A percentile compares a stretch with the other conserved stretches of the same genome.
phyloP scores from a whole-genome alignment of 441 rosid species.

The Corymbia citriodora region DNA sequence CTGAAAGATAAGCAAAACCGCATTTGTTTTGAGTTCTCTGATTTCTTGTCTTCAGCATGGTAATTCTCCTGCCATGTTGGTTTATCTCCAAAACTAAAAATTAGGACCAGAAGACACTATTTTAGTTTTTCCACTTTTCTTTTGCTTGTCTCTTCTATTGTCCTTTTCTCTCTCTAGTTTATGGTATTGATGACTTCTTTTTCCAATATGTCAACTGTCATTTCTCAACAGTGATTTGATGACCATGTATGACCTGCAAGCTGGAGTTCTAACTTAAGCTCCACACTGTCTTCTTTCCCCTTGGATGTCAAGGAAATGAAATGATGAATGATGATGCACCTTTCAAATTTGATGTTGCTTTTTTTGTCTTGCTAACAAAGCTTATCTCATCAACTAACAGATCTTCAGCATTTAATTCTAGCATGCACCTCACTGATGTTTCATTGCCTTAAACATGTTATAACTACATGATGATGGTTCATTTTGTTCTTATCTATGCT shows the following conservation, averaged over 20 bases:
- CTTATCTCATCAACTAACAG: background rate
- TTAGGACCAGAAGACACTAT: background rate
- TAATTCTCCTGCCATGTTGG: background rate
- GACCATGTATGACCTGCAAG: background rate
- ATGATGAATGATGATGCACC: background rate
- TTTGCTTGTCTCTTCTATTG: background rate
- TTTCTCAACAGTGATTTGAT: background rate
- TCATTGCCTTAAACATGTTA: background rate
- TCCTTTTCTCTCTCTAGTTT: background rate
- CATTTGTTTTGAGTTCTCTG: background rate
- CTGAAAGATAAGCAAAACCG: background rate
- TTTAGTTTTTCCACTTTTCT: background rate
- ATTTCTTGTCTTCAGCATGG: background rate
- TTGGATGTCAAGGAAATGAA: background rate
- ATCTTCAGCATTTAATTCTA: background rate
- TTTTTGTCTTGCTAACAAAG: background rate
- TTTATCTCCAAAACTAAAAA: background rate
- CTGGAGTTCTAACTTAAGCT: background rate
- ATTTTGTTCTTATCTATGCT: background rate
- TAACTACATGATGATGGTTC: background rate
- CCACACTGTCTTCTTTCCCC: background rate
- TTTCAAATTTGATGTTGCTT: background rate
- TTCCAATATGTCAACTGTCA: background rate
- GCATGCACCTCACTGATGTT: background rate
- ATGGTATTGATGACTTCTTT: background rate